Evolutionary conservation across 225 moss, liverwort and hornwort genomes (phyloP).

Genomic region (Pseudoscleropodium purum): DNA sequence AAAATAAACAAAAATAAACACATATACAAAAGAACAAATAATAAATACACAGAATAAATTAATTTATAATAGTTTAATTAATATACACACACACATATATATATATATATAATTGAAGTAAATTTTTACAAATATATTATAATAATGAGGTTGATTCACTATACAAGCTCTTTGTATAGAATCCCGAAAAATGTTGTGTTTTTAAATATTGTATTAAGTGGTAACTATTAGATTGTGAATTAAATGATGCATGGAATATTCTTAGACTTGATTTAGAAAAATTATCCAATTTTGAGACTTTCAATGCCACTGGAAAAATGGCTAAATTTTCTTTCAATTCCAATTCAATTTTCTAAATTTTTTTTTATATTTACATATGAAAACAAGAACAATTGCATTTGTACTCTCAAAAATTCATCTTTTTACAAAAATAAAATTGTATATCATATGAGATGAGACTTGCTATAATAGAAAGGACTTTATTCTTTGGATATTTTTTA

Average conservation of each 20-base stretch:
- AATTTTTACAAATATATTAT: too few species aligned
- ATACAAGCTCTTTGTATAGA: background rate
- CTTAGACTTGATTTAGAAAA: background rate
- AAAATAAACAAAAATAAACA: too few species aligned
- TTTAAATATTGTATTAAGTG: background rate
- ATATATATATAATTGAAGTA: background rate
- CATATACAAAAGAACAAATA: too few species aligned
- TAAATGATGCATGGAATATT: background rate
- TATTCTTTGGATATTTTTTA: background rate
- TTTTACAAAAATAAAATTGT: background rate
- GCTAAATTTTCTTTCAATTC: background rate
- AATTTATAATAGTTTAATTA: too few species aligned
- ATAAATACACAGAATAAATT: too few species aligned
- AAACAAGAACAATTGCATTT: background rate
- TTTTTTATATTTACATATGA: background rate
- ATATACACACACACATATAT: too few species aligned
- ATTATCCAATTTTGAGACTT: background rate
- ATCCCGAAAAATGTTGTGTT: background rate
- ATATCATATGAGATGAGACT: background rate
- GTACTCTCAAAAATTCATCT: rapidly evolving
- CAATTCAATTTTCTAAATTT: background rate
- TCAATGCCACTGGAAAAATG: background rate
- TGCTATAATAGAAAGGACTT: background rate
- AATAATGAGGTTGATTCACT: background rate
- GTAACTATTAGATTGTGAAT: background rate